Conservation (phyloP, 1,139 yeast species). For the Wickerhamiella infanticola region DNA sequence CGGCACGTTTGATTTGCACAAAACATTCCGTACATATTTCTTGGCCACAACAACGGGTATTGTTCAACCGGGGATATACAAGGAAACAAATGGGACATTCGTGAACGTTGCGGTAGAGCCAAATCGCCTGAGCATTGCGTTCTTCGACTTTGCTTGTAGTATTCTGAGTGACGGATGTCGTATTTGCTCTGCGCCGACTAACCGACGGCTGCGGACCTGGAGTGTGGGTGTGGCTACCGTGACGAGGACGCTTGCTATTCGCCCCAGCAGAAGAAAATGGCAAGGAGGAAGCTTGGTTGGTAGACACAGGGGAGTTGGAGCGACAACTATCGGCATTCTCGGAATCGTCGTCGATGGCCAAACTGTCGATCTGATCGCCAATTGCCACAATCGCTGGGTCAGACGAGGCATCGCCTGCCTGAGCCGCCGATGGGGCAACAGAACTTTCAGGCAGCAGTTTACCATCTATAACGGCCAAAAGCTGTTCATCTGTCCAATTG, state of each 20-base stretch:
- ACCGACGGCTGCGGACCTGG: background rate
- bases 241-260: background rate
- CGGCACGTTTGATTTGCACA: slow-evolving; percentile 83
- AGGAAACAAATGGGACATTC: slow-evolving; percentile 96
- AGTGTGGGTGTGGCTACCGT: background rate
- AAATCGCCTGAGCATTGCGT: slow-evolving; percentile 18
- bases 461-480: slow-evolving; percentile 37
- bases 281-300: background rate
- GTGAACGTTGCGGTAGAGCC: slow-evolving; percentile 45
- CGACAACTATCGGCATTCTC: background rate
- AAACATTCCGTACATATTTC: slow-evolving; percentile 94
- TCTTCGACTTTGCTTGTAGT: slow-evolving; percentile 1
- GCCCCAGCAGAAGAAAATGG: background rate
- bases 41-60: slow-evolving; percentile 83
- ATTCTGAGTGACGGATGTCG: background rate
- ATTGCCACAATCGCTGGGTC: background rate
- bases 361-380: background rate
- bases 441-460: slow-evolving; percentile 13
- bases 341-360: background rate
- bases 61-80: slow-evolving; percentile 65
- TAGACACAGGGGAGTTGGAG: background rate
- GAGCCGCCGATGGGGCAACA: background rate
- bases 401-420: background rate
- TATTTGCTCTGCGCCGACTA: slow-evolving; percentile 2
- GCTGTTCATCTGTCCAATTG: slow-evolving; percentile 59